Conservation (phyloP, 139 green algal species). For the Marvania coccoides region DNA sequence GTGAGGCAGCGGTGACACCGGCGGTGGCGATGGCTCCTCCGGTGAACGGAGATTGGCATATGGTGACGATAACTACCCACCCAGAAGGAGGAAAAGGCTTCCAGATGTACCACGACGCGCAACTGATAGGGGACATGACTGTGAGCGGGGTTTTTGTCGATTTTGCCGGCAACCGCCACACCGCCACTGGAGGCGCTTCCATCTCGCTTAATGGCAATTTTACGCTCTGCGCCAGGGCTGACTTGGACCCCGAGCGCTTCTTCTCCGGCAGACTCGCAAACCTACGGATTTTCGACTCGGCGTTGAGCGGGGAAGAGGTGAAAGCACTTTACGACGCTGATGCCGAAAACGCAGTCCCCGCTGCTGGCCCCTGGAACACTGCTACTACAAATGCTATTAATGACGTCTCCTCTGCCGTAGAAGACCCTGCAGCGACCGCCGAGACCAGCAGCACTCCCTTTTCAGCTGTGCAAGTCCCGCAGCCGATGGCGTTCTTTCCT, state of each 20-base stretch:
- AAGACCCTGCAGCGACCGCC: too few relatives aligned
- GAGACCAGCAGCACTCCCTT: too few relatives aligned
- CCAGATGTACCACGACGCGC: conserved; percentile 41
- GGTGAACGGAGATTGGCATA: too few relatives aligned
- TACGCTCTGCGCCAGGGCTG: conserved; percentile 37
- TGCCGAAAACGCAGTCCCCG: too few relatives aligned
- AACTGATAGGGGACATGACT: not conserved
- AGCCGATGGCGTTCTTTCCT: not conserved
- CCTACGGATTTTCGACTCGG: conserved; percentile 19
- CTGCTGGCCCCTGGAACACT: too few relatives aligned
- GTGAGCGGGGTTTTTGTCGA: not conserved
- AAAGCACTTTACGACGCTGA: not conserved
- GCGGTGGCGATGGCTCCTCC: not conserved
- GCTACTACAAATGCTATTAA: too few relatives aligned
- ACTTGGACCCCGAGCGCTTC: conserved; percentile 33
- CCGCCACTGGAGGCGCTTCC: conserved; percentile 18
- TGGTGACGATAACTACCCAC: conserved; percentile 44
- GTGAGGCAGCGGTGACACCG: not conserved
- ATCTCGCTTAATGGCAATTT: conserved; percentile 26
- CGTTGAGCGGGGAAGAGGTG: conserved; percentile 12
- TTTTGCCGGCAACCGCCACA: not conserved
- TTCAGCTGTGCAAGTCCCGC: not conserved
- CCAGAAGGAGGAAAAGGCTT: conserved; percentile 28
- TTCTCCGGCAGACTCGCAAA: conserved; percentile 35
- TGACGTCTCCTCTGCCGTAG: too few relatives aligned